Conservation (phyloP, 2,329 filamentous ascomycete species). For the Cladosporium austrohemisphaericum region DNA sequence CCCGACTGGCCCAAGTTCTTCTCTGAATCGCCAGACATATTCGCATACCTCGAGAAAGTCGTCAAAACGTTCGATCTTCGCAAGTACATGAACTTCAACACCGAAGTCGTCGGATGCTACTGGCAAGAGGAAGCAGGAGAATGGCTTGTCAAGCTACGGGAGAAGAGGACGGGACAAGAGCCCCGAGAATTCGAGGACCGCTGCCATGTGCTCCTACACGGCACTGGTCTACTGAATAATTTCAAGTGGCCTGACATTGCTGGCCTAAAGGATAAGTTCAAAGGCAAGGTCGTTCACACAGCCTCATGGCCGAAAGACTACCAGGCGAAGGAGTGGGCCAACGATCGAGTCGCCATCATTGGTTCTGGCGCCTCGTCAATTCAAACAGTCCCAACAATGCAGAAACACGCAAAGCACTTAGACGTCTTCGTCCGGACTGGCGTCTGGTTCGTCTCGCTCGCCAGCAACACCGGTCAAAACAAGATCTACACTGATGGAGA, state of each 20-base stretch:
- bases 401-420: slow-evolving; percentile 44
- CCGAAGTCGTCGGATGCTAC: slow-evolving; percentile 44
- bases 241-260: slow-evolving; percentile 34
- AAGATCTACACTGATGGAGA: slow-evolving; percentile 44
- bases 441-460: slow-evolving; percentile 45
- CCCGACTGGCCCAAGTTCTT: slow-evolving; percentile 49
- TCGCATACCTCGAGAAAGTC: slow-evolving; percentile 48
- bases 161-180: slow-evolving; percentile 35
- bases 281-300: slow-evolving; percentile 40
- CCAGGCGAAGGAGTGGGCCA: slow-evolving; percentile 42
- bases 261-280: slow-evolving; percentile 43
- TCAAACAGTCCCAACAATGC: slow-evolving; percentile 47
- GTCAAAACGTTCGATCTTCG: slow-evolving; percentile 47
- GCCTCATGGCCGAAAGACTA: slow-evolving; percentile 47
- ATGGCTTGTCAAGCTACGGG: slow-evolving; percentile 49
- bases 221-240: slow-evolving; percentile 38
- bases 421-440: slow-evolving; percentile 47
- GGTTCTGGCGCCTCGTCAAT: slow-evolving; percentile 45
- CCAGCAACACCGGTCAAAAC: slow-evolving; percentile 44
- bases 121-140: slow-evolving; percentile 49
- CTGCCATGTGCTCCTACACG: slow-evolving; percentile 44
- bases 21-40: slow-evolving; percentile 46
- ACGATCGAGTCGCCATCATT: slow-evolving; percentile 42
- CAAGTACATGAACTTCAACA: slow-evolving; percentile 53
- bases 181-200: slow-evolving; percentile 40